Base-by-base conservation (phyloP, 106 monocot genomes). In the Vanilla planifolia region DNA sequence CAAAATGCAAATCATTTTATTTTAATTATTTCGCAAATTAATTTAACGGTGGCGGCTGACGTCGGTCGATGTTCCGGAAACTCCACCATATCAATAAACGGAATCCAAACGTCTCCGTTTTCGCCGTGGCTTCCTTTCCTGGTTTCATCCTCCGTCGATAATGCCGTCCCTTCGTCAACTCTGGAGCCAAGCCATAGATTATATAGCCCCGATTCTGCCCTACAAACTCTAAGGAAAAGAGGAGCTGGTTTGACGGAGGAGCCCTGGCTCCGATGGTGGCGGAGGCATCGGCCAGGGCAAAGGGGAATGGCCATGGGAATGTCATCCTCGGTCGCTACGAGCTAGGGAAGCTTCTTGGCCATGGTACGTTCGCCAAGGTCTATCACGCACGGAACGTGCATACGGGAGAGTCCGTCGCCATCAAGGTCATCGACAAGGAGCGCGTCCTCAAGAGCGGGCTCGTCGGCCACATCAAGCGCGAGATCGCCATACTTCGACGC, bases 401-500 rank as follows among this genome's bases (percentile, higher is more conserved):
- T 14, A 51, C 36, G 37, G 46, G 46, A 5, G 65, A 50, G 23
- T 20, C 51, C 51, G 45, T 65, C 51, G 50, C 65, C 50, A 65
- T 65, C 20, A 65, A 79, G 50, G 79, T 73, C 48, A 46, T 79
- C 33, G 79, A 79, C 60, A 73, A 79, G 73, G 73, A 79, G 64
- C 68, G 60, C 58, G 73, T 79, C 63, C 64, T 79, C 33, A 73
- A 73, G 52, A 66, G 73, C 27, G 67, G 67, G 17, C 58, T 79
- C 50, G 42, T 79, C 15, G 76, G 43, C 20, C 67, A 79, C 65
- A 79, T 65, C 79, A 79, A 79, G 60, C 73, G 79, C 30, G 79
- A 79, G 64, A 79, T 79, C 64, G 55, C 79, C 17, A 79, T 73
- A 46, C 79, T 79, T 51, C 67, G 79, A 41, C 79, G 73, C 25